phyloP scores from a whole-genome alignment of 352 stramenopile genomes.

The Saprolegnia diclina region DNA sequence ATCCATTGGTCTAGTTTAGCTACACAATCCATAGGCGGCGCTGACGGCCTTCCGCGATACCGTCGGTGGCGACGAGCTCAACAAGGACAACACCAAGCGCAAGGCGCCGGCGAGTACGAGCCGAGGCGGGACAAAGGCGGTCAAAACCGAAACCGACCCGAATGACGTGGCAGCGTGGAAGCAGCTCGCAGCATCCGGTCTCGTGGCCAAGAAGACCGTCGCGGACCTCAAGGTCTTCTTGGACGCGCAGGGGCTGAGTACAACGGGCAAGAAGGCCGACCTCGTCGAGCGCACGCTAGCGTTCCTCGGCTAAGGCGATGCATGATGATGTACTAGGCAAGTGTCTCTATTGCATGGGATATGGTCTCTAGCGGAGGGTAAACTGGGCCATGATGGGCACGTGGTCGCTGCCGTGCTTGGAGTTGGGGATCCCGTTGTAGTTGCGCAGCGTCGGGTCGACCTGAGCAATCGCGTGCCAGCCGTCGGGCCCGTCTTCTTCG shows the following conservation, averaged over 20 bases:
- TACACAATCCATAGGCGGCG: slow-evolving; percentile 31
- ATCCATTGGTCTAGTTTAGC: neutral
- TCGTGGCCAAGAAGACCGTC: slow-evolving; percentile 70
- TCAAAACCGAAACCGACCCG: slow-evolving; percentile 27
- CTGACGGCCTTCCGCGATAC: slow-evolving; percentile 43
- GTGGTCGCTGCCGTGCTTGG: slow-evolving; percentile 76
- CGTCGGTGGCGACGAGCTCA: slow-evolving; percentile 48
- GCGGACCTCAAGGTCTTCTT: slow-evolving; percentile 65
- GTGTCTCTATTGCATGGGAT: slow-evolving; percentile 5
- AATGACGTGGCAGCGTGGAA: slow-evolving; percentile 38
- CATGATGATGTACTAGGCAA: neutral
- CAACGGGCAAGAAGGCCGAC: slow-evolving; percentile 55
- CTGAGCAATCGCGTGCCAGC: slow-evolving; percentile 76
- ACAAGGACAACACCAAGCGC: slow-evolving; percentile 45
- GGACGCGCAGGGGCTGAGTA: slow-evolving; percentile 38
- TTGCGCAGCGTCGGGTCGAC: slow-evolving; percentile 68
- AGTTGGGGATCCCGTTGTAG: slow-evolving; percentile 86
- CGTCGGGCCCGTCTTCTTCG: slow-evolving; percentile 59
- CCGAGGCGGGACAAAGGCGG: slow-evolving; percentile 43
- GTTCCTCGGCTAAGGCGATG: slow-evolving; percentile 29
- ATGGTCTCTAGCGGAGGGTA: slow-evolving; percentile 36
- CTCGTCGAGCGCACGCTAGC: slow-evolving; percentile 45
- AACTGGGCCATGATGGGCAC: slow-evolving; percentile 83
- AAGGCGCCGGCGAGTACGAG: slow-evolving; percentile 33
- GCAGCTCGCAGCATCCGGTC: slow-evolving; percentile 38